Evolutionary conservation across 352 stramenopile species (phyloP).

Genomic region (Pythium aristosporum): DNA sequence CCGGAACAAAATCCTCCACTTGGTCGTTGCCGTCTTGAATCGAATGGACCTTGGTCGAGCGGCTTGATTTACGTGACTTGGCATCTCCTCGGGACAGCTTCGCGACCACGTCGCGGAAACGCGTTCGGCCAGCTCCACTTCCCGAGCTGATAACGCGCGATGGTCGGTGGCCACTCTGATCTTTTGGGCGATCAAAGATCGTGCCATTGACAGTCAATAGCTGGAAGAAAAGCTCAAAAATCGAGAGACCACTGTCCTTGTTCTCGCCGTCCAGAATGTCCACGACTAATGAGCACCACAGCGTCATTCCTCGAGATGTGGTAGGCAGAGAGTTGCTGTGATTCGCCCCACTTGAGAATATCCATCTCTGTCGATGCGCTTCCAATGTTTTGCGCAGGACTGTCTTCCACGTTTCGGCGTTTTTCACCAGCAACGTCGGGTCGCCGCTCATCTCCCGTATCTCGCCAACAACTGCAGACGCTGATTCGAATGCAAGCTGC

Average conservation of each 20-base stretch:
- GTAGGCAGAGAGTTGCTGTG: not conserved
- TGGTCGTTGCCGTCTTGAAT: slow-evolving; percentile 9
- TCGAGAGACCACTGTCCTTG: slow-evolving; percentile 8
- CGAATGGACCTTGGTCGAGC: slow-evolving; percentile 16
- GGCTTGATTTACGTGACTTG: slow-evolving; percentile 9
- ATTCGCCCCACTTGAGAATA: not conserved
- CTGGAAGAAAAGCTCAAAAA: slow-evolving; percentile 18
- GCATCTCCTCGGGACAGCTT: slow-evolving; percentile 16
- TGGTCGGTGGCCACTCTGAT: not conserved
- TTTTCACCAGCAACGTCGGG: not conserved
- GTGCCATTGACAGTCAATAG: slow-evolving; percentile 17
- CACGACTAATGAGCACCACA: slow-evolving; percentile 25
- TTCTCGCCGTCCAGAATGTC: slow-evolving; percentile 24
- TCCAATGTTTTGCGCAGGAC: slow-evolving; percentile 2
- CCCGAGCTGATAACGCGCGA: slow-evolving; percentile 2
- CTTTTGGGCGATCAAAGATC: slow-evolving; percentile 12
- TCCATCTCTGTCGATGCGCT: slow-evolving; percentile 12
- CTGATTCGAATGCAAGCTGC: slow-evolving; percentile 11
- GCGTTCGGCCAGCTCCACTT: not conserved
- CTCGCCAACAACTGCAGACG: slow-evolving; percentile 14
- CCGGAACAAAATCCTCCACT: slow-evolving; percentile 8
- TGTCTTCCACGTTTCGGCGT: slow-evolving; percentile 15
- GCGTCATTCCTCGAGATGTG: slow-evolving; percentile 2
- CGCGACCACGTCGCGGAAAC: slow-evolving; percentile 24
- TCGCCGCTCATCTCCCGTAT: slow-evolving; percentile 6